These are phyloP conservation scores for Phlebiopsis gigantea DNA, from an alignment of 768 basidiomycete genomes.

Conservation along the genomic window DNA sequence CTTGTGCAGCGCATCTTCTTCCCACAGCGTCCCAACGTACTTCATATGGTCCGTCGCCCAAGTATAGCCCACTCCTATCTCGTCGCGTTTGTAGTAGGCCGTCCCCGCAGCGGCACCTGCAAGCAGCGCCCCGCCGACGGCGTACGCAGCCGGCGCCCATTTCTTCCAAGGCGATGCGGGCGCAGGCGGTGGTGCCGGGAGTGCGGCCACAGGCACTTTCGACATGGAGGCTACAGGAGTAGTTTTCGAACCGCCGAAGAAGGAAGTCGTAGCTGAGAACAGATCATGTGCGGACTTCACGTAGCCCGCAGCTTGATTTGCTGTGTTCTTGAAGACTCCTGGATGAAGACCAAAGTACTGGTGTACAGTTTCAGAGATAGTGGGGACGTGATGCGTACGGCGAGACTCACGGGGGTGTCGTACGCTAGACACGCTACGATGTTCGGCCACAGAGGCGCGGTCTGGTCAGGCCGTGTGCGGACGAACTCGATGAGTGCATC, in stretches of 20 bases:
- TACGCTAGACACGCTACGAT: constrained; percentile 83
- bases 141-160: constrained; percentile 68
- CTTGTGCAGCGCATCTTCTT: constrained; percentile 53
- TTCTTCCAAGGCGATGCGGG: constrained; percentile 39
- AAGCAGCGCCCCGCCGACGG: constrained; percentile 66
- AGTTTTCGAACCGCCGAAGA: constrained; percentile 27
- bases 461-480: constrained; percentile 55
- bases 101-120: constrained; percentile 83
- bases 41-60: constrained; percentile 89
- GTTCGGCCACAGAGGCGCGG: constrained; percentile 78
- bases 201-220: constrained; percentile 28
- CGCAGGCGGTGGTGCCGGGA: constrained; percentile 17
- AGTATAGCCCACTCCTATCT: constrained; percentile 60
- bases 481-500: constrained; percentile 76
- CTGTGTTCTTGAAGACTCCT: constrained; percentile 75
- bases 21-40: constrained; percentile 84
- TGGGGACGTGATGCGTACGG: not conserved
- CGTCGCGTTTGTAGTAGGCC: constrained; percentile 78
- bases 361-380: not conserved
- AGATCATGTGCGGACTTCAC: constrained; percentile 60
- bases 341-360: constrained; percentile 90
- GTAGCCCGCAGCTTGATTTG: constrained; percentile 69
- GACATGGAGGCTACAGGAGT: constrained; percentile 24
- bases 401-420: constrained; percentile 61
- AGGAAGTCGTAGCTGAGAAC: constrained; percentile 46